Base-by-base conservation (phyloP, 2,329 filamentous ascomycete species). In the Coniosporium tulheliwenetii region DNA sequence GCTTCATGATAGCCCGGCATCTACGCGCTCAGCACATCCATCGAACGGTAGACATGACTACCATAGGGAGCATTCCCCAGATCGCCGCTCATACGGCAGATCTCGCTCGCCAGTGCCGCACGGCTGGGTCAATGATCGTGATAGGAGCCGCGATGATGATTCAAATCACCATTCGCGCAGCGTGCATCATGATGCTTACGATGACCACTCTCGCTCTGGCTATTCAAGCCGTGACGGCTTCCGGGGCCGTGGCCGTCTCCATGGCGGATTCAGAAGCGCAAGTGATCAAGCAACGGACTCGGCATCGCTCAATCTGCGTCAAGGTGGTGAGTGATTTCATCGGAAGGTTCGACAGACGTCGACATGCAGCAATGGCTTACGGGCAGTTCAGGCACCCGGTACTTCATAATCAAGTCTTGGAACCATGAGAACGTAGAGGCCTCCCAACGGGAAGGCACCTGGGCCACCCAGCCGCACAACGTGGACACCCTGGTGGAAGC, bases 391-490 rank as follows among this genome's bases (percentile, higher is more conserved):
- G 14, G 30, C 16, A 15, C 51, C n/a, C 48, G 53, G 12, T 62
- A 59, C 44, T 62, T 62, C 48, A 52, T 62, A 45, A 58, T 63
- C 40, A 62, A 63, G 41, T 57, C 56, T 10, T 62, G 67, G 47
- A 67, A 69, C 41, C 61, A 62, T 2, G 67, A 66, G 38, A 71
- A 68, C 45, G 62, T 69, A 31, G 50, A 60, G 10, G 65, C 65
- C 43, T 61, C 72, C 0, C 51, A 59, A 50, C 52, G 60, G 41
- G 67, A 72, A 60, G 60, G 63, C 16, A 48, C 73, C 35, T 77
- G 73, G 73, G 67, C 66, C 4, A 76, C 73, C 0, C 70, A 74
- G 51, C 45, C 55, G 12, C 64, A 69, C 41, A 73, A 74, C 49
- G 61, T 62, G 1, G 45, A 56, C 8, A 51, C 63, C 5, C 60